phyloP scores from a whole-genome alignment of 2,329 filamentous ascomycete species.

The Penicillium sp. region DNA sequence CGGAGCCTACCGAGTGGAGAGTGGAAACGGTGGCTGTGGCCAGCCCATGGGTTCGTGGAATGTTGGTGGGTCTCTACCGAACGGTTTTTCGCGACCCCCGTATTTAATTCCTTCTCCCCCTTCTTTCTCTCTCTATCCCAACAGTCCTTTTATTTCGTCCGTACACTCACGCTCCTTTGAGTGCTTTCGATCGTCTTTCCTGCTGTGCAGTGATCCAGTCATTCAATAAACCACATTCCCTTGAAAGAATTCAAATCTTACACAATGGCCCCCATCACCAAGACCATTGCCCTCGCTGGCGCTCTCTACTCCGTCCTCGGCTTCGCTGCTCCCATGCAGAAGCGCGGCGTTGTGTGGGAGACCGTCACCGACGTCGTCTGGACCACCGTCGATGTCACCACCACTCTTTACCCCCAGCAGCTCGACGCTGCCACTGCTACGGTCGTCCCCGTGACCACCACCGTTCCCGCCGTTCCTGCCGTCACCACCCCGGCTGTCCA shows the following conservation, averaged over 20 bases:
- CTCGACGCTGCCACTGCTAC: slow-evolving; percentile 18
- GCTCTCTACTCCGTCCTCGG: slow-evolving; percentile 34
- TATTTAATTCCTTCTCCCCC: neutral
- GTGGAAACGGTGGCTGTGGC: neutral
- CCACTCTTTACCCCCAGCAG: slow-evolving; percentile 45
- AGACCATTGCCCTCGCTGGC: slow-evolving; percentile 37
- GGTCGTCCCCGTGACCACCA: slow-evolving; percentile 20
- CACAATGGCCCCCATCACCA: slow-evolving; percentile 39
- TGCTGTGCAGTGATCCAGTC: slow-evolving; percentile 27
- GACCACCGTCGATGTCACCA: slow-evolving; percentile 50
- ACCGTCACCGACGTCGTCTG: slow-evolving; percentile 50
- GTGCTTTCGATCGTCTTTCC: slow-evolving; percentile 15
- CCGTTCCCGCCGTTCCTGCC: slow-evolving; percentile 8
- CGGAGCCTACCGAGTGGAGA: neutral
- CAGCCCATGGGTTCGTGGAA: neutral
- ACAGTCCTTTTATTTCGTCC: slow-evolving; percentile 12
- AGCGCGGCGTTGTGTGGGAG: slow-evolving; percentile 49
- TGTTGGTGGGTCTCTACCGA: neutral
- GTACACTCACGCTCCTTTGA: slow-evolving; percentile 23
- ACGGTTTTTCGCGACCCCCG: neutral
- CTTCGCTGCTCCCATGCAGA: slow-evolving; percentile 34
- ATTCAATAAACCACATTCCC: slow-evolving; percentile 3
- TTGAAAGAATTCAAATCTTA: slow-evolving; percentile 4
- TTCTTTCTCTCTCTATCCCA: slow-evolving; percentile 8
- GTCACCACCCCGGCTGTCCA: slow-evolving; percentile 1